These are phyloP conservation scores for Diaporthe sp. DNA, from an alignment of 2,329 filamentous ascomycete genomes.

Conservation along the genomic window DNA sequence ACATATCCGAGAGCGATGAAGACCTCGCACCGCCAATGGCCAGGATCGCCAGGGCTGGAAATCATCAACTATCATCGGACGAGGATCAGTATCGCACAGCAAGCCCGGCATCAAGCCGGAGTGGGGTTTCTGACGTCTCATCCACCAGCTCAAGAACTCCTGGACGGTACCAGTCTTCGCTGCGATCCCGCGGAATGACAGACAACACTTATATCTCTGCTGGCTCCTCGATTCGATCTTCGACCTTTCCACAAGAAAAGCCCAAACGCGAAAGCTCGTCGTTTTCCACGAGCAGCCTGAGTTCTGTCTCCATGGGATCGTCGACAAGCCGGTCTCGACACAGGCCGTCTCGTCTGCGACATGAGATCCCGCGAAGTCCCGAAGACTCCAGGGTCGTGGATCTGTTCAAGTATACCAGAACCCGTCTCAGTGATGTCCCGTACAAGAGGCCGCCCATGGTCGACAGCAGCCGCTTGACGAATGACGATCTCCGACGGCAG, in stretches of 20 bases:
- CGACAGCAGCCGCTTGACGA: conserved; percentile 73
- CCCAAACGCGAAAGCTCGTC: conserved; percentile 56
- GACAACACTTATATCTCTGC: conserved; percentile 78
- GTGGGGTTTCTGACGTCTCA: conserved; percentile 71
- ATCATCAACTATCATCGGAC: conserved; percentile 70
- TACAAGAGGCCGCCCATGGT: conserved; percentile 77
- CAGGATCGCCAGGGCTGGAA: conserved; percentile 79
- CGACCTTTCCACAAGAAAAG: conserved; percentile 43
- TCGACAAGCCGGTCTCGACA: conserved; percentile 57
- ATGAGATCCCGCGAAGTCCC: conserved; percentile 84
- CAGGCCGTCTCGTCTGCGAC: conserved; percentile 78
- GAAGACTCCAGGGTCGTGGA: conserved; percentile 80
- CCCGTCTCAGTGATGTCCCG: conserved; percentile 83
- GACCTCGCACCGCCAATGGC: conserved; percentile 82
- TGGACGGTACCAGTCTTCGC: conserved; percentile 62
- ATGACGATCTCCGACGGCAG: conserved; percentile 85
- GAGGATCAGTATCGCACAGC: conserved; percentile 72
- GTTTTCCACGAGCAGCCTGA: conserved; percentile 67
- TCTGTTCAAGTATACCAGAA: conserved; percentile 87
- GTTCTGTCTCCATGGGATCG: conserved; percentile 64
- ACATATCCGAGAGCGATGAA: conserved; percentile 80
- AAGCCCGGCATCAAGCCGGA: conserved; percentile 75
- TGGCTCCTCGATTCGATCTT: conserved; percentile 68
- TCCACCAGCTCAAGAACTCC: conserved; percentile 67
- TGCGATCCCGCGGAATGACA: conserved; percentile 66